Base-by-base conservation (phyloP, 2,329 filamentous ascomycete genomes). In the Dactylellina sp. region DNA sequence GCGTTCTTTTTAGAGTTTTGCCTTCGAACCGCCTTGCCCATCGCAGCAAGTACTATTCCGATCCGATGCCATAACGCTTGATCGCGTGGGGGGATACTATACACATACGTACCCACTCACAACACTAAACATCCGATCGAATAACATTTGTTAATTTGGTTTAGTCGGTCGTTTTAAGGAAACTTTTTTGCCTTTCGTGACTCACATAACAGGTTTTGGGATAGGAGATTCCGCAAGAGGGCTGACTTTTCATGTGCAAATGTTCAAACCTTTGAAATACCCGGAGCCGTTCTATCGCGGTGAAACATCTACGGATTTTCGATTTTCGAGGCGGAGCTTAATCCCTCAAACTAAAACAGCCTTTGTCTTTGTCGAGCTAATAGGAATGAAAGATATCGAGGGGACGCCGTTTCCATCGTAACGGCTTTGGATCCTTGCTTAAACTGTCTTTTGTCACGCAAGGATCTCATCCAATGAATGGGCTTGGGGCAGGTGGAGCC, bases 381-480 rank as follows among this genome's bases (percentile, higher is more conserved):
- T 57, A 28, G 25, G 32, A 32, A 18, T n/a, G 3, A 11, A 24
- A 14, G 28, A 61, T 40, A 50, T 49, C 28, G 24, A 49, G 9
- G 16, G 28, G 11, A 40, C 2, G 20, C 14, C 18, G 18, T 52
- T 50, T 44, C 32, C 39, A 44, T 60, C 24, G 42, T 35, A 14
- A 28, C n/a, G 16, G 44, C 25, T 28, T 25, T 68, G 39, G 63
- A 68, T 68, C 63, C 63, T 65, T 68, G 22, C 37, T 37, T 28
- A 32, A 44, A 12, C 24, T 39, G 40, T 12, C n/a, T 2, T 40
- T 6, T 20, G 11, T 11, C 35, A n/a, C 2, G 28, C 28, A 32
- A 40, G 22, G 18, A 44, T 53, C 44, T 35, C 53, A 25, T 39
- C 63, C 63, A 68, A 66, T 66, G 46, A 20, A 25, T 37, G 14